Evolutionary conservation across 2,329 filamentous ascomycete genomes (phyloP), one percentile per base, ranked within the genome.

Genomic region (Colletotrichum costaricense): DNA sequence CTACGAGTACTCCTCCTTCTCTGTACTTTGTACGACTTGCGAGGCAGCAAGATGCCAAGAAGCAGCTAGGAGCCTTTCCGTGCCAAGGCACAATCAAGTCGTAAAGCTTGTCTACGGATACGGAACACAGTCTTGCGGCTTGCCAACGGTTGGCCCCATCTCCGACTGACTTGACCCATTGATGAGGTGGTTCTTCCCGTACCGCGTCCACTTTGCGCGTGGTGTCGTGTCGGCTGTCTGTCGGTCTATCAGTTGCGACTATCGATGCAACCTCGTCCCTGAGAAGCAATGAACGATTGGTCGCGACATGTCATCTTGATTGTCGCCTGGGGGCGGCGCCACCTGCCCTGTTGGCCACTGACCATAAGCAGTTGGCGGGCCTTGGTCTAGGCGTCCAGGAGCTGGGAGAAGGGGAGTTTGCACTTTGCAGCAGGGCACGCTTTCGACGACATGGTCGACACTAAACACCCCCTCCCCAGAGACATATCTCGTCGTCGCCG

Each of bases 21-120:
- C 38, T 19, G 33, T 12, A 35, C 9, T 35, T 35, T 12, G 33
- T 35, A 35, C 33, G 5, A 35, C 11, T 14, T 14, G 60, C 59
- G n/a, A 42, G 26, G 46, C 30, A 38, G 28, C 46, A 49, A 49
- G 42, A 49, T 22, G 70, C 70, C 70, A 70, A 73, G 70, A 60
- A 35, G 42, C 33, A 55, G 55, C 60, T 38, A 70, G 54, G 66
- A 67, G 54, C 22, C 26, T 33, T 49, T 65, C 66, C 66, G 59
- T 64, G 66, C 66, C 70, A 73, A 64, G 70, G 46, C 66, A 65
- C 55, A 64, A 69, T 69, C 66, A 73, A 60, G 28, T 69, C 60
- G 52, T 60, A 73, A 73, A 73, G 70, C 66, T 73, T 73, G 66
- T 69, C 66, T 35, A 35, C 33, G 33, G 30, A 33, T 69, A 42